Conservation (phyloP, 192 early-diverging fungal genomes). For the Backusella circina region DNA sequence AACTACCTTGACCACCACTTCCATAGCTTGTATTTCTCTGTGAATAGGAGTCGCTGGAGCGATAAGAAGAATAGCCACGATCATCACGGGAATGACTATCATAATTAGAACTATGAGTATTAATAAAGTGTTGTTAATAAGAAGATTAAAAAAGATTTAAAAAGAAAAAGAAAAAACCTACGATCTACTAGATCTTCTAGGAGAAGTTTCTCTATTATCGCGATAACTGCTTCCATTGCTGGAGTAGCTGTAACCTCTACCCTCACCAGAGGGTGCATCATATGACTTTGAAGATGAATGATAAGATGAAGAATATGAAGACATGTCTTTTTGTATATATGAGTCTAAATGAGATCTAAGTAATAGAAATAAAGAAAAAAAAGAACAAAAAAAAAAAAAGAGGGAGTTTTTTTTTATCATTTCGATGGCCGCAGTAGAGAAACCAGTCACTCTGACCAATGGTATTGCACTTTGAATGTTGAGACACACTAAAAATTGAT, state of each 20-base stretch:
- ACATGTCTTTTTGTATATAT: not conserved
- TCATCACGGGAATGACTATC: conserved; percentile 2
- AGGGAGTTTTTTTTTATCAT: not conserved
- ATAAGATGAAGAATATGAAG: conserved; percentile 22
- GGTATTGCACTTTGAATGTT: too few relatives aligned
- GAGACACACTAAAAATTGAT: not conserved
- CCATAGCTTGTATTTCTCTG: conserved; percentile 27
- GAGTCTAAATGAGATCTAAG: not conserved
- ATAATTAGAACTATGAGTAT: not conserved
- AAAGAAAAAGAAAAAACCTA: conserved; percentile 11
- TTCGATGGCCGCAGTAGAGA: too few relatives aligned
- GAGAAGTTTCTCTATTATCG: conserved; percentile 17
- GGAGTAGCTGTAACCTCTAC: conserved; percentile 1
- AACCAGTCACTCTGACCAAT: too few relatives aligned
- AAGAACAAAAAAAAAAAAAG: not conserved
- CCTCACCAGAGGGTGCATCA: not conserved
- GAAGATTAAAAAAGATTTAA: not conserved
- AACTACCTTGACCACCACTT: conserved; percentile 31
- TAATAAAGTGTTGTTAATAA: not conserved
- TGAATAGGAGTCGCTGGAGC: conserved; percentile 16
- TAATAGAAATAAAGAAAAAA: not conserved
- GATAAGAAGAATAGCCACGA: conserved; percentile 29
- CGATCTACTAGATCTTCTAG: conserved; percentile 24
- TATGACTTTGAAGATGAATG: conserved; percentile 9
- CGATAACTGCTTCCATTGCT: conserved; percentile 15